Percentiles rank a stretch among this genome's conserved stretches.
phyloP scores from a whole-genome alignment of 495 filamentous ascomycete genomes.

The Apiosordaria backusii region DNA sequence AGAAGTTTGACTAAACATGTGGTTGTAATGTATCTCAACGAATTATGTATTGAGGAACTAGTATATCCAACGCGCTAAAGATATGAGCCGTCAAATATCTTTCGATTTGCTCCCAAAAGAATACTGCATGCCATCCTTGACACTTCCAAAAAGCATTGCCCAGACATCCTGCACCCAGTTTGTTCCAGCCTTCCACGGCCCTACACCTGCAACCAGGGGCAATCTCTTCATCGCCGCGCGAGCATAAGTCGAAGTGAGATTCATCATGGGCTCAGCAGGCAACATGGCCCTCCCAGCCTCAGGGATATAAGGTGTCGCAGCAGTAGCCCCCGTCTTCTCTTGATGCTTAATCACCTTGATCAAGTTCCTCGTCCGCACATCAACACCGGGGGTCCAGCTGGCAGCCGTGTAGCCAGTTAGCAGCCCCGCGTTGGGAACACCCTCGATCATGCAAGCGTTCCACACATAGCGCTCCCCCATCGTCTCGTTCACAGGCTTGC shows the following conservation, averaged over 20 bases:
- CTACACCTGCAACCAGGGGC: conserved; percentile 29
- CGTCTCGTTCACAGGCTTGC: conserved; percentile 46
- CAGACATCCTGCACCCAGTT: conserved; percentile 30
- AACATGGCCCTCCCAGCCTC: conserved; percentile 16
- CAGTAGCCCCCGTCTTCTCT: conserved; percentile 32
- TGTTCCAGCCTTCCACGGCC: conserved; percentile 36
- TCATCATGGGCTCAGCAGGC: conserved; percentile 21
- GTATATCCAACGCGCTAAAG: background rate
- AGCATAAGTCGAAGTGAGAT: conserved; percentile 35
- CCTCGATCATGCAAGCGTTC: conserved; percentile 46
- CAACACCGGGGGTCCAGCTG: conserved; percentile 55
- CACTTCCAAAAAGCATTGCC: conserved; percentile 27
- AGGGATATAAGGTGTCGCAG: conserved; percentile 28
- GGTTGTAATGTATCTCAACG: background rate
- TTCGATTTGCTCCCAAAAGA: conserved; percentile 12
- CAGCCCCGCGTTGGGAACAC: conserved; percentile 36
- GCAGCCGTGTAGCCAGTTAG: conserved; percentile 49
- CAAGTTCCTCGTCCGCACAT: conserved; percentile 30
- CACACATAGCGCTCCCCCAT: conserved; percentile 54
- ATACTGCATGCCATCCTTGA: conserved; percentile 34
- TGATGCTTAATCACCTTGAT: conserved; percentile 40
- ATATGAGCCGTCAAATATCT: conserved; percentile 10
- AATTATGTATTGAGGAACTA: background rate
- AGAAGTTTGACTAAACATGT: background rate
- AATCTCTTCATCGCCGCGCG: conserved; percentile 29